phyloP scores from a whole-genome alignment of 2,329 filamentous ascomycete genomes.

The Trichoderma simmonsii region DNA sequence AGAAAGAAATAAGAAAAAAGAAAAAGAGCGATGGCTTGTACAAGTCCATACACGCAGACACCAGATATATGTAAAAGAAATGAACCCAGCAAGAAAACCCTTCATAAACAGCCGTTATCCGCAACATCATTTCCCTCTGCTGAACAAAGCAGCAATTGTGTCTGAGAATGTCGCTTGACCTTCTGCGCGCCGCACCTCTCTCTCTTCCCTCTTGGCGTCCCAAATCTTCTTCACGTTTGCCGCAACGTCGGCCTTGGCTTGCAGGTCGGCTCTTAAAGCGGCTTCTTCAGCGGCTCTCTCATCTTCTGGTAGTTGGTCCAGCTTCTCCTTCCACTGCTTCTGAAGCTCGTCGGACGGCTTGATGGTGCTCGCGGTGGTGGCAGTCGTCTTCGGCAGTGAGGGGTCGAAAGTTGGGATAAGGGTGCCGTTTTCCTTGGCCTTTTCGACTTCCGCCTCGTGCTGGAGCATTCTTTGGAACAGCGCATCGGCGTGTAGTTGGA shows the following conservation, averaged over 20 bases:
- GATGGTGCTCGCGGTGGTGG: constrained; percentile 25
- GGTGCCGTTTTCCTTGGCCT: constrained; percentile 61
- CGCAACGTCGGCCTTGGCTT: constrained; percentile 59
- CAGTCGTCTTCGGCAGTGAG: constrained; percentile 42
- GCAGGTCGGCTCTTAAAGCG: constrained; percentile 60
- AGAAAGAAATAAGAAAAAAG: background rate
- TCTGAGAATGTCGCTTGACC: constrained; percentile 34
- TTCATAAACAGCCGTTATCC: background rate
- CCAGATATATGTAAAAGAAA: background rate
- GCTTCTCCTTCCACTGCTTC: constrained; percentile 49
- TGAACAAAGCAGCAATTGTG: constrained; percentile 30
- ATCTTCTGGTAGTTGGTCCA: constrained; percentile 55
- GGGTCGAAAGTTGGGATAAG: constrained; percentile 59
- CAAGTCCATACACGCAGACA: background rate
- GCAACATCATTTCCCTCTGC: constrained; percentile 28
- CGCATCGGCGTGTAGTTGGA: constrained; percentile 93
- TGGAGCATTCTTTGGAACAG: constrained; percentile 84
- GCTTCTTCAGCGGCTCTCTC: constrained; percentile 62
- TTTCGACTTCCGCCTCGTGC: constrained; percentile 72
- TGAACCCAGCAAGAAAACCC: background rate
- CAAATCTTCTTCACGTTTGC: constrained; percentile 53
- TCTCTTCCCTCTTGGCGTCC: constrained; percentile 55
- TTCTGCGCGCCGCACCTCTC: constrained; percentile 40
- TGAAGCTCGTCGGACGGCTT: constrained; percentile 45
- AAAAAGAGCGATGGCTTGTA: background rate